Conservation (phyloP, 345 rosid genomes). For the Syzygium aqueum region DNA sequence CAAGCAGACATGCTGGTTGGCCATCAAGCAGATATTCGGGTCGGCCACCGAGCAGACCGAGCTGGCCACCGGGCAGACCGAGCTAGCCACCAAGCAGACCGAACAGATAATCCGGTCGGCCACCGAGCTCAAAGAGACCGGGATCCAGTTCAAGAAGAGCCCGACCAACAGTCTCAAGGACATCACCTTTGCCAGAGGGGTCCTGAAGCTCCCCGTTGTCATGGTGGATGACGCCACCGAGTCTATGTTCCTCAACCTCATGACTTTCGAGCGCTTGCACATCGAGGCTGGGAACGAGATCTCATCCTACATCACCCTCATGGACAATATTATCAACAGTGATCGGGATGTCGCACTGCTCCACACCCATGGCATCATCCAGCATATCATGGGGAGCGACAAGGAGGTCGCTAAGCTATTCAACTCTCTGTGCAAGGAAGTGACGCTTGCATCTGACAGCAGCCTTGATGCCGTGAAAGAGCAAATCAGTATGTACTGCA, state of each 20-base stretch:
- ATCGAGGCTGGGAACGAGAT: conserved; percentile 30
- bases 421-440: conserved; percentile 29
- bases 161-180: not conserved
- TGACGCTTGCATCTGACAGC: conserved; percentile 15
- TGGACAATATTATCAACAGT: conserved; percentile 34
- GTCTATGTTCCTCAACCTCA: conserved; percentile 3
- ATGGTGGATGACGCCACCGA: not conserved
- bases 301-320: conserved; percentile 26
- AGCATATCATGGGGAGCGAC: conserved; percentile 32
- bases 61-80: not conserved
- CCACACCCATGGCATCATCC: conserved; percentile 27
- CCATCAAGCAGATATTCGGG: not conserved
- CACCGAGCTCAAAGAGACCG: not conserved
- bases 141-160: conserved; percentile 3
- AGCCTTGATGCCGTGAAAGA: conserved; percentile 9
- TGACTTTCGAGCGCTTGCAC: conserved; percentile 9
- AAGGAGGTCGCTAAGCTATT: conserved; percentile 32
- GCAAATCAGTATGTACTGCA: conserved; percentile 17
- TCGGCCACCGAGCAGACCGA: not conserved
- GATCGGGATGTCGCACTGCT: conserved; percentile 32
- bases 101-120: not conserved
- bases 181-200: conserved; percentile 1
- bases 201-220: not conserved
- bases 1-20: not conserved
- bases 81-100: not conserved